Base-by-base conservation (phyloP, 176 grass and related monocot species). In the Zoysia japonica region DNA sequence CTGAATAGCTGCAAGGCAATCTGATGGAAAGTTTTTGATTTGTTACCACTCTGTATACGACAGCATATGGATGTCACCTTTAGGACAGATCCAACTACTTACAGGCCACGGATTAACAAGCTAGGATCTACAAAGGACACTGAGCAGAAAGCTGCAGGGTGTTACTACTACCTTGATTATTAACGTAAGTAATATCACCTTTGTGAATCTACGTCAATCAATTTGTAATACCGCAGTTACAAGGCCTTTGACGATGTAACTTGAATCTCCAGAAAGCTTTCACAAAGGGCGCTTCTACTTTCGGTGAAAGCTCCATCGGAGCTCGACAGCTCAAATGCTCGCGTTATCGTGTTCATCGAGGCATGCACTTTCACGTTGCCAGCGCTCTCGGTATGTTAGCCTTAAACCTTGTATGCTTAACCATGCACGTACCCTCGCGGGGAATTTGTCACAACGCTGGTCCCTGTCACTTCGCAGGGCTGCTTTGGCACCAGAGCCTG, bases 1-100 rank as follows among this genome's bases (percentile, higher is more conserved):
- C 5, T 41, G 39, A 15, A 50, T 77, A 12, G 47, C 38, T 40
- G n/a, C 35, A 51, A 1, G 35, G 46, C 1, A 42, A 42, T 54
- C 44, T 28, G 53, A 45, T 13, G 53, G n/a, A 11, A 41, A 41
- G 14, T 51, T 65, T 64, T 19, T 65, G 5, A 77, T 4, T 40
- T 16, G 6, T 73, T 66, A 11, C 4, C 19, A 9, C 35, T 3
- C 16, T 35, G 15, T 80, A 14, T 65, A 38, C 41, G 0, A 16
- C 74, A 91, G 90, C 90, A 86, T 86, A 81, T 96, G 50, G 90
- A 88, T 85, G 80, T 96, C 56, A 96, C 90, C 8, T 96, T 96
- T 80, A 87, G 90, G 47, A 86, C 79, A 79, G 93, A 96, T 88
- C 90, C 90, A 54, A 96, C 93, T 64, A 96, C 89, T 13, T 90